phyloP scores from a whole-genome alignment of 1,284 basidiomycete genomes.

The Pseudozyma hubeiensis region DNA sequence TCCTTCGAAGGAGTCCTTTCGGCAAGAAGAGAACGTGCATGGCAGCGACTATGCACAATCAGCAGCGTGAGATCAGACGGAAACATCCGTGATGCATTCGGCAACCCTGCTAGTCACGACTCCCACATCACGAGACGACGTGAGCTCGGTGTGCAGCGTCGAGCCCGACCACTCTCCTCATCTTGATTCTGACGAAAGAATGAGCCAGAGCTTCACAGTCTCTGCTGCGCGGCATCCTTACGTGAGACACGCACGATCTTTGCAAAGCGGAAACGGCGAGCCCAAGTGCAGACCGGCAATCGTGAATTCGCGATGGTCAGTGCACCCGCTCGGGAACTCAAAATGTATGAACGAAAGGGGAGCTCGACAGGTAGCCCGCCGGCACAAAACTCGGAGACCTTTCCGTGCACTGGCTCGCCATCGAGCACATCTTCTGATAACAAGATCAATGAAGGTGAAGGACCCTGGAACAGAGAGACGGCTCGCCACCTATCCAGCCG shows the following conservation, averaged over 20 bases:
- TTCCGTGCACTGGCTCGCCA: background rate
- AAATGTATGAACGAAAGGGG: background rate
- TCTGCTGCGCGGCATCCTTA: too few species aligned
- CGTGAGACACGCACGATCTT: too few species aligned
- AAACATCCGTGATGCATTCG: background rate
- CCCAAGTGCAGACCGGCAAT: background rate
- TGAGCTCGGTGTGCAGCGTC: too few species aligned
- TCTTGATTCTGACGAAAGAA: too few species aligned
- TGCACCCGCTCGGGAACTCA: background rate
- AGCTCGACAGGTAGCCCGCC: background rate
- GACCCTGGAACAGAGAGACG: background rate
- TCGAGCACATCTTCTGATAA: slow-evolving; percentile 1
- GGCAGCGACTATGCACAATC: too few species aligned
- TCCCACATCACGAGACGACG: too few species aligned
- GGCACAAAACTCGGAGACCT: slow-evolving; percentile 8
- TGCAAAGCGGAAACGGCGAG: background rate
- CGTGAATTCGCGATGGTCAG: background rate
- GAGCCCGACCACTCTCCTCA: too few species aligned
- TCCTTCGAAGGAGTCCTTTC: background rate
- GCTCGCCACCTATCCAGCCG: too few species aligned
- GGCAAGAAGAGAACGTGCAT: background rate
- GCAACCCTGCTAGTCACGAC: background rate
- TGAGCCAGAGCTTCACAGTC: too few species aligned
- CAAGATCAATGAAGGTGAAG: slow-evolving; percentile 1
- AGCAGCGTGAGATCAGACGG: background rate